Evolutionary conservation across 1,284 basidiomycete species (phyloP).

Genomic region (Takashimella koratensis): DNA sequence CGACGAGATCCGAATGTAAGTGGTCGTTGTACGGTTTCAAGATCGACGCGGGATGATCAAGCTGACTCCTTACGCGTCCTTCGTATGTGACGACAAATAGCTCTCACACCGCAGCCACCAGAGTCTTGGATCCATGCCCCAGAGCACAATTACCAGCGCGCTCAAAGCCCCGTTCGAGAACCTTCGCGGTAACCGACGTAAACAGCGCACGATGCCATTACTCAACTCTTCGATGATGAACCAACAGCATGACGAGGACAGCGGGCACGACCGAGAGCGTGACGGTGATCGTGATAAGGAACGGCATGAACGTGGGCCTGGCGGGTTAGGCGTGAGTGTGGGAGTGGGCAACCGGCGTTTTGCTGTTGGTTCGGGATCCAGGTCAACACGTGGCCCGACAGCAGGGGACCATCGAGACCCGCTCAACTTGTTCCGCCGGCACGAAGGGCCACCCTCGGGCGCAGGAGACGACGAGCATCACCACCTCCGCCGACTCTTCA

Average conservation of each 20-base stretch:
- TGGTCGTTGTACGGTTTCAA: background rate
- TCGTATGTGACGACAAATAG: background rate
- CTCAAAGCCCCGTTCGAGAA: constrained; percentile 31
- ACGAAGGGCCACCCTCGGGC: background rate
- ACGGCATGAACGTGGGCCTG: background rate
- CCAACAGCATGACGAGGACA: background rate
- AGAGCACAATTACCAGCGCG: constrained; percentile 17
- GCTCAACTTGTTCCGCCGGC: background rate
- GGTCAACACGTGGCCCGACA: background rate
- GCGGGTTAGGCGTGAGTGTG: background rate
- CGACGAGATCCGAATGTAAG: background rate
- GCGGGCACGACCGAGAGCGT: background rate
- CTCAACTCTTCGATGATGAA: background rate
- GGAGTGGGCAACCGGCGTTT: background rate
- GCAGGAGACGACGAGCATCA: background rate
- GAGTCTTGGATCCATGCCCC: constrained; percentile 19
- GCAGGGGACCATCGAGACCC: background rate
- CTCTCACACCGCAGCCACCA: constrained; percentile 26
- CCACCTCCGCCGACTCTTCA: background rate
- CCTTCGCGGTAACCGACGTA: constrained; percentile 19
- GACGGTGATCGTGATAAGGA: too few species aligned
- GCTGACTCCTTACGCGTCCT: background rate
- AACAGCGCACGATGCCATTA: constrained; percentile 13
- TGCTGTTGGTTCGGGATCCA: background rate
- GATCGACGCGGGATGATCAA: background rate